Percentiles rank a stretch among this genome's conserved stretches.
These are phyloP conservation scores for Ocimum tenuiflorum DNA, from an alignment of 257 asterid genomes.

Conservation along the genomic window DNA sequence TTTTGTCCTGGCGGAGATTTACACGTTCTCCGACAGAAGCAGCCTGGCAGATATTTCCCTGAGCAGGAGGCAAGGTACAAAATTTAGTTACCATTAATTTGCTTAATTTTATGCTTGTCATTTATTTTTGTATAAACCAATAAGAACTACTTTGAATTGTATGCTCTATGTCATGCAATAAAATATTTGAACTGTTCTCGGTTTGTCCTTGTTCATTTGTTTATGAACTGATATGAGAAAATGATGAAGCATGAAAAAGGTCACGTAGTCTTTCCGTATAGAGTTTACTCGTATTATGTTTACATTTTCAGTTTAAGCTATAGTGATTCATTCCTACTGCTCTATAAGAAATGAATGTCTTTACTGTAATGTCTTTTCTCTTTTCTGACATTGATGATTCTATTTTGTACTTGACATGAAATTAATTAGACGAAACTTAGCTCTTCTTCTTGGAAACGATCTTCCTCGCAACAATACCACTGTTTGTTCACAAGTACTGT, in stretches of 20 bases:
- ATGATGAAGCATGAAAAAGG: no score
- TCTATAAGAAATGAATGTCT: no score
- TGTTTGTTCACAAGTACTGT: not conserved
- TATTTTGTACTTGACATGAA: not conserved
- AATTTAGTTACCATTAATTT: not conserved
- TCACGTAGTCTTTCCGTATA: no score
- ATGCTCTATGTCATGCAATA: no score
- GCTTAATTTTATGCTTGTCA: not conserved
- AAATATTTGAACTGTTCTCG: not conserved
- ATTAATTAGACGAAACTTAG: no score
- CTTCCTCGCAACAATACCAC: not conserved
- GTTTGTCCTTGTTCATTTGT: no score
- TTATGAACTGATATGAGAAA: no score
- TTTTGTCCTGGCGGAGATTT: slow-evolving; percentile 82
- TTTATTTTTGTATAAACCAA: not conserved
- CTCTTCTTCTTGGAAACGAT: not conserved
- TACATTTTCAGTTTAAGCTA: no score
- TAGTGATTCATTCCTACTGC: no score
- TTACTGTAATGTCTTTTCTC: no score
- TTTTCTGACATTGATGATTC: not conserved
- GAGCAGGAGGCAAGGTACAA: slow-evolving; percentile 70
- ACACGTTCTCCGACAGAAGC: slow-evolving; percentile 72
- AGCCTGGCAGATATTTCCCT: slow-evolving; percentile 48
- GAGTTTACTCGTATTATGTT: no score
- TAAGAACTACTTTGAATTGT: no score